phyloP scores from a whole-genome alignment of 352 stramenopile species.

The Phytopythium aichiense region DNA sequence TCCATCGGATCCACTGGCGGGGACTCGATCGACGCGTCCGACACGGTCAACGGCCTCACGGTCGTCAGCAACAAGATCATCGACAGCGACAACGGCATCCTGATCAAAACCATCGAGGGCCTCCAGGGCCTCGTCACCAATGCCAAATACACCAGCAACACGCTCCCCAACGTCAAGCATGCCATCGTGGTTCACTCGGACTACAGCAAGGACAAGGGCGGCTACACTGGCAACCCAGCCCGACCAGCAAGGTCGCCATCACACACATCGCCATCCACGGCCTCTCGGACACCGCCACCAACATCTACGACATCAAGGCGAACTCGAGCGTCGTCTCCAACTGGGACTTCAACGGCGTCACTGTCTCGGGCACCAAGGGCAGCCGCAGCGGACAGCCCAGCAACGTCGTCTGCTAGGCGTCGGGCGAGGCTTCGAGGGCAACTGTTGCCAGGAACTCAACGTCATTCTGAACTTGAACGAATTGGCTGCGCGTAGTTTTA shows the following conservation, averaged over 20 bases:
- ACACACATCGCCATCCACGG: conserved; percentile 17
- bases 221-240: conserved; percentile 16
- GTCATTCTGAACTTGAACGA: too few species aligned
- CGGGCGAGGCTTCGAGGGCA: too few species aligned
- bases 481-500: neutral
- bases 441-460: too few species aligned
- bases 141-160: conserved; percentile 14
- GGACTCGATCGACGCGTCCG: conserved; percentile 9
- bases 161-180: conserved; percentile 22
- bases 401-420: conserved; percentile 18
- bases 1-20: conserved; percentile 31
- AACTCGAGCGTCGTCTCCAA: conserved; percentile 12
- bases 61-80: conserved; percentile 30
- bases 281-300: conserved; percentile 21
- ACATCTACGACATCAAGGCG: conserved; percentile 39
- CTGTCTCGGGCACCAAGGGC: conserved; percentile 11
- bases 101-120: conserved; percentile 31
- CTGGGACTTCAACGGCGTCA: conserved; percentile 17
- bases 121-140: conserved; percentile 14
- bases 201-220: conserved; percentile 28
- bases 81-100: conserved; percentile 27
- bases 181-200: conserved; percentile 24
- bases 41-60: conserved; percentile 17
- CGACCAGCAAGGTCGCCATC: conserved; percentile 27
- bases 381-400: conserved; percentile 14